Conservation (phyloP, 1,284 basidiomycete species). For the Porodaedalea pini region DNA sequence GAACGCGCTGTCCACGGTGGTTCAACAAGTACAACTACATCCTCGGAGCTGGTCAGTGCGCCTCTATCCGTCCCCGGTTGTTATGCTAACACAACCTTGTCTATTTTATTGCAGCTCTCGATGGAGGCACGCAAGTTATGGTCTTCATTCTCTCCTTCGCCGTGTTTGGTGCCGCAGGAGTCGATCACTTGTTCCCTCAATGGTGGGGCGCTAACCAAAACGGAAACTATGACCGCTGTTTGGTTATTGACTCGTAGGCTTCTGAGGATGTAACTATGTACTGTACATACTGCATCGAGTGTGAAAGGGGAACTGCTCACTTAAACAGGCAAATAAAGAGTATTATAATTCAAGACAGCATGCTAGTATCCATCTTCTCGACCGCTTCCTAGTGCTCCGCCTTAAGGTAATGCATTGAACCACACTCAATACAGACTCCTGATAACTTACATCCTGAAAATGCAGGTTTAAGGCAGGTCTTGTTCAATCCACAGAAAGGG, state of each 20-base stretch:
- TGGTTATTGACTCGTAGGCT: conserved; percentile 22
- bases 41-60: conserved; percentile 34
- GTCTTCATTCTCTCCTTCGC: conserved; percentile 58
- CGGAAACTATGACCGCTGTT: conserved; percentile 14
- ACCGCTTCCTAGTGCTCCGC: no score
- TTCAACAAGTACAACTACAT: conserved; percentile 62
- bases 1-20: conserved; percentile 42
- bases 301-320: no score
- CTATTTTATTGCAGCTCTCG: conserved; percentile 39
- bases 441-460: no score
- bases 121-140: conserved; percentile 55
- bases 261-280: background rate
- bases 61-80: background rate
- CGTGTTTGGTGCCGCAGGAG: conserved; percentile 56
- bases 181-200: conserved; percentile 39
- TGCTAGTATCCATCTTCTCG: no score
- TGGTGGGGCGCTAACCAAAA: conserved; percentile 33
- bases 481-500: no score
- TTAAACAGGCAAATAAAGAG: no score
- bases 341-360: no score
- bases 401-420: no score
- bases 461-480: no score
- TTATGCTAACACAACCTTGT: background rate
- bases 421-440: no score
- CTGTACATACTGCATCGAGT: no score